Evolutionary conservation across 2,329 filamentous ascomycete species (phyloP).

Genomic region (Lachnellula willkommii): DNA sequence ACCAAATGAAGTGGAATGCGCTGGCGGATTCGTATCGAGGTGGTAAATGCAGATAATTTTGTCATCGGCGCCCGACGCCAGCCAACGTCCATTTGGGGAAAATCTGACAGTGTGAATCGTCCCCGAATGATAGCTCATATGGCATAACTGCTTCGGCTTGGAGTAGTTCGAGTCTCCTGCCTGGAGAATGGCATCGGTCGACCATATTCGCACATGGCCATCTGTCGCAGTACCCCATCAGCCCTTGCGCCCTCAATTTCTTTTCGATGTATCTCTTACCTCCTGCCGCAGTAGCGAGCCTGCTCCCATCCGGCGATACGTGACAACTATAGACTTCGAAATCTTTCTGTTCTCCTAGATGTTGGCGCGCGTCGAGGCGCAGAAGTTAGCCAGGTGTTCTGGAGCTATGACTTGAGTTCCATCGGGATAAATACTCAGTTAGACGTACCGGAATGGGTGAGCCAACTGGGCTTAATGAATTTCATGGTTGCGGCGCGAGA

Average conservation of each 20-base stretch:
- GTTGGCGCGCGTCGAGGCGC: conserved; percentile 23
- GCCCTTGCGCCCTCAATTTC: conserved; percentile 8
- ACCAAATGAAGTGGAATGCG: conserved; percentile 75
- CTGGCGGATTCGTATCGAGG: conserved; percentile 70
- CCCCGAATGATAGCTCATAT: conserved; percentile 96
- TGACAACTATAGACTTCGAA: conserved; percentile 99
- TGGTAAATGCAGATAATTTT: conserved; percentile 98
- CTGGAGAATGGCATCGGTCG: conserved; percentile 85
- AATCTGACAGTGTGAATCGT: conserved; percentile 97
- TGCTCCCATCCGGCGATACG: conserved; percentile 87
- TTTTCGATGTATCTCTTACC: conserved; percentile 46
- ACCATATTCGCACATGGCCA: conserved; percentile 97
- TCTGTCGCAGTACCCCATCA: conserved; percentile 46
- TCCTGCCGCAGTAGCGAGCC: conserved; percentile 90
- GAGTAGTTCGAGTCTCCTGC: conserved; percentile 65
- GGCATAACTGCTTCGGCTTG: conserved; percentile 87
- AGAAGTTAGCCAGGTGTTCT: conserved; percentile 22
- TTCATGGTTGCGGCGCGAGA: conserved; percentile 51
- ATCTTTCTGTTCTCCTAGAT: conserved; percentile 85
- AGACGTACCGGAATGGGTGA: conserved; percentile 77
- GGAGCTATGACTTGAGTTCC: neutral
- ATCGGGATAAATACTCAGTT: neutral
- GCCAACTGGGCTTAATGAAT: conserved; percentile 92
- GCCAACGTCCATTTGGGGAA: conserved; percentile 88
- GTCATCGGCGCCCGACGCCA: conserved; percentile 95